Evolutionary conservation across 2,329 filamentous ascomycete species (phyloP), one percentile per base, ranked within the genome.

Genomic region (Colletotrichum graminicola): DNA sequence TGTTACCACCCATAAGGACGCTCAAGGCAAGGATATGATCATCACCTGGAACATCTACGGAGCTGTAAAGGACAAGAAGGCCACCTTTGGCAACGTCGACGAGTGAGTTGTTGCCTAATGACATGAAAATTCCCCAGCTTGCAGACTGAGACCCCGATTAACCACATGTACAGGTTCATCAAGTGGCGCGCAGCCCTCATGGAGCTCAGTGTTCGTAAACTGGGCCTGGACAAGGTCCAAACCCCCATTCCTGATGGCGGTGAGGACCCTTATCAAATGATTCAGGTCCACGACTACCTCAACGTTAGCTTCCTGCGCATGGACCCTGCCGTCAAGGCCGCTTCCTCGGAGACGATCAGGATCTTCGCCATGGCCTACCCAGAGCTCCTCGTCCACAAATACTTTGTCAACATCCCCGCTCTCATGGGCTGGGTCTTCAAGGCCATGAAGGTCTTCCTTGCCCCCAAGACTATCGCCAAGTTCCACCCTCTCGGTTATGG

Each of bases 1-100:
- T 79, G 88, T 97, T 62, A 94, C 94, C 1, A 86, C 86, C n/a
- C 90, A 96, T 75, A 85, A 86, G 45, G 85, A 86, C 1, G 84
- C 83, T 34, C 86, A 85, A 62, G 82, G 83, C 71, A 84, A 89
- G 76, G 89, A 91, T 79, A 87, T 76, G 23, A 79, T 97, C 67
- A 91, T 95, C 60, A 96, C 93, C 2, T 98, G 95, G 92, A 98
- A 98, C 80, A 91, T 98, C 77, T 98, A 98, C 79, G 95, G 95
- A 18, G 90, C 90, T 47, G 93, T 95, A 73, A 96, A 96, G 86
- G 89, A 94, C 76, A 89, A 92, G 76, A 90, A 94, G 73, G 89
- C 93, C 74, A 97, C 94, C 0, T 98, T 98, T 84, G 93, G 93
- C 5, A 88, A 96, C 77, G 83, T 94, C 7, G 86, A 94, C 34